A percentile compares a stretch with the other conserved stretches of the same genome.
These are phyloP conservation scores for Capronia americana DNA, from an alignment of 2,329 filamentous ascomycete species.

Conservation along the genomic window DNA sequence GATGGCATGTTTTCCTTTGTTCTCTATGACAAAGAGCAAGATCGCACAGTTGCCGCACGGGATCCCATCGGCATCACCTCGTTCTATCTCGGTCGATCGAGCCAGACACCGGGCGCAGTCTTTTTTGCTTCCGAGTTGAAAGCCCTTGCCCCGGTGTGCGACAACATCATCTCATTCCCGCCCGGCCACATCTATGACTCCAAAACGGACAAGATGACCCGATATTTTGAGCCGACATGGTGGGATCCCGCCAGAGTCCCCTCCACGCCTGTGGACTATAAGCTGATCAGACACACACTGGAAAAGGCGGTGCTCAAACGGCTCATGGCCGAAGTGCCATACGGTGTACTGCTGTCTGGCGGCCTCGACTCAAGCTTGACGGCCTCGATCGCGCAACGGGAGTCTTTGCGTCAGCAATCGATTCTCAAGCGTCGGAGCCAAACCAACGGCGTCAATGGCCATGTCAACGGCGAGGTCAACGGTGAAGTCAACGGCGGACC, in stretches of 20 bases:
- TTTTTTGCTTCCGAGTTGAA: conserved; percentile 99
- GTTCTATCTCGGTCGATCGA: conserved; percentile 94
- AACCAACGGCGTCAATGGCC: conserved; percentile 48
- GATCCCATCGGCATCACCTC: conserved; percentile 97
- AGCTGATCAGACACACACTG: conserved; percentile 77
- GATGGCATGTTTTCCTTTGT: conserved; percentile 99
- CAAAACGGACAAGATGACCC: conserved; percentile 79
- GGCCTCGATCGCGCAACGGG: conserved; percentile 91
- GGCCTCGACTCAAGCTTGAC: conserved; percentile 95
- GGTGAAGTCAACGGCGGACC: conserved; percentile 46
- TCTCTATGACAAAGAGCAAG: conserved; percentile 91
- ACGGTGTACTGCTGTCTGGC: conserved; percentile 92
- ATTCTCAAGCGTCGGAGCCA: conserved; percentile 54
- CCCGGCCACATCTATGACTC: conserved; percentile 97
- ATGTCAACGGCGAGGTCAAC: conserved; percentile 47
- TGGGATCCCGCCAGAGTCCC: conserved; percentile 84
- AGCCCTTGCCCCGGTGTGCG: conserved; percentile 88
- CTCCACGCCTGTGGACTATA: conserved; percentile 80
- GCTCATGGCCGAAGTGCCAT: conserved; percentile 98
- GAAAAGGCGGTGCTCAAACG: conserved; percentile 94
- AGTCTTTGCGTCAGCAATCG: conserved; percentile 77
- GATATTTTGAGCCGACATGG: conserved; percentile 93
- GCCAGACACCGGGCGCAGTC: conserved; percentile 78
- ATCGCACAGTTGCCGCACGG: conserved; percentile 90
- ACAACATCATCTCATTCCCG: conserved; percentile 92